These are phyloP conservation scores for Caloboletus firmus DNA, from an alignment of 1,284 basidiomycete species.

Conservation along the genomic window DNA sequence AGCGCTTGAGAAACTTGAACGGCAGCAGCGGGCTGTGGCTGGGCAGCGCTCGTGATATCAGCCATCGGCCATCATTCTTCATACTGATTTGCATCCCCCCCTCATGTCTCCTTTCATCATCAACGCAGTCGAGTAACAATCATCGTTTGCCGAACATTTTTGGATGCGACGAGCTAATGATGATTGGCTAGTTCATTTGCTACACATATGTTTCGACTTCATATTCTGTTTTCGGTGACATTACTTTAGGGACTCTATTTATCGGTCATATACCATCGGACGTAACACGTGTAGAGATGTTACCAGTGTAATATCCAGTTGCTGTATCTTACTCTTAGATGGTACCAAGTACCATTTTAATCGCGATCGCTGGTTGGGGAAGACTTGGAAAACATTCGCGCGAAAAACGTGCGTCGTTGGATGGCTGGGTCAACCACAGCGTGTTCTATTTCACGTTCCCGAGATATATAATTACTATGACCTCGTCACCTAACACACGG, in stretches of 20 bases:
- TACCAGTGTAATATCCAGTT: conserved; percentile 25
- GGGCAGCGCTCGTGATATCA: conserved; percentile 13
- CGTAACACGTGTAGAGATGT: conserved; percentile 4
- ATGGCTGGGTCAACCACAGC: not conserved
- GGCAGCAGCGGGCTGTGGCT: conserved; percentile 25
- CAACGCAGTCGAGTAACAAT: not conserved
- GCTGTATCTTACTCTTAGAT: conserved; percentile 24
- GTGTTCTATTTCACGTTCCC: not conserved
- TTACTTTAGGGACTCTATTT: conserved; percentile 10
- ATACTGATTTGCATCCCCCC: not conserved
- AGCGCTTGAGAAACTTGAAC: conserved; percentile 35
- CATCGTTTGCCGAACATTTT: conserved; percentile 10
- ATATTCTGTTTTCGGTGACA: not conserved
- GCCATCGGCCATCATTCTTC: not conserved
- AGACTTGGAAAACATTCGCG: not conserved
- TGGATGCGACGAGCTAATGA: not conserved
- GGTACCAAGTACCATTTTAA: conserved; percentile 1
- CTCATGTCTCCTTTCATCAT: not conserved
- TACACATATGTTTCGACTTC: not conserved
- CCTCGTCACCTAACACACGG: not conserved
- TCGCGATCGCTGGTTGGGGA: not conserved
- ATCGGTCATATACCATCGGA: conserved; percentile 17
- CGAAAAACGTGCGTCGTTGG: not conserved
- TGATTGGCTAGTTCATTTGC: not conserved
- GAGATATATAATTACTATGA: not conserved